Percentiles rank a stretch among this genome's conserved stretches.
Conservation (phyloP, 768 basidiomycete genomes). For the Suillus plorans region DNA sequence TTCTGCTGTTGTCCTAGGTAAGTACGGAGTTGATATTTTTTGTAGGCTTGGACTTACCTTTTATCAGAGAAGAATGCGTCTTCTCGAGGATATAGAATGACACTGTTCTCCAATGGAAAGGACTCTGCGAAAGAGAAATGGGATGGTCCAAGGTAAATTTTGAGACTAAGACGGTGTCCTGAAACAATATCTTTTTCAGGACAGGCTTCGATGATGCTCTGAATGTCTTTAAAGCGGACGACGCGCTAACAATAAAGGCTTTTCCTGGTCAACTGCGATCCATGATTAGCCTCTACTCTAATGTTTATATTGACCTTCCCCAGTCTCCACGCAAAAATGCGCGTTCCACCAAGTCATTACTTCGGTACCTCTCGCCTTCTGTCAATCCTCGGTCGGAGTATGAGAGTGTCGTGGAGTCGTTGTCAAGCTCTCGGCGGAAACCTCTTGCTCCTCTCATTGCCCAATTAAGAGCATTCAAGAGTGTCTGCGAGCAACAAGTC, state of each 20-base stretch:
- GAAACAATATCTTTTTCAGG: conserved; percentile 30
- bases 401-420: conserved; percentile 54
- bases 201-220: conserved; percentile 68
- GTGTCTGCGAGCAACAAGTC: conserved; percentile 66
- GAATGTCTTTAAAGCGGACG: conserved; percentile 75
- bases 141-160: conserved; percentile 77
- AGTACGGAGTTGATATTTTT: conserved; percentile 40
- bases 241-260: conserved; percentile 54
- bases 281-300: conserved; percentile 45
- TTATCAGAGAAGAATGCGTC: conserved; percentile 65
- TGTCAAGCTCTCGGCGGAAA: conserved; percentile 45
- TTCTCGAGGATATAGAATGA: conserved; percentile 81
- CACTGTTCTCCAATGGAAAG: conserved; percentile 76
- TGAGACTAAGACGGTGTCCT: not conserved
- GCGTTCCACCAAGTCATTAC: conserved; percentile 50
- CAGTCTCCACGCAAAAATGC: conserved; percentile 27
- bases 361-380: conserved; percentile 46
- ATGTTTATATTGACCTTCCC: conserved; percentile 55
- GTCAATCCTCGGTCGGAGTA: conserved; percentile 40
- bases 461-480: conserved; percentile 76
- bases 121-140: conserved; percentile 81
- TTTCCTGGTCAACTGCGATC: conserved; percentile 62
- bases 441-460: conserved; percentile 71
- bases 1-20: conserved; percentile 84
- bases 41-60: conserved; percentile 7